Conservation (phyloP, 306 rosid species). For the Inga oerstediana region DNA sequence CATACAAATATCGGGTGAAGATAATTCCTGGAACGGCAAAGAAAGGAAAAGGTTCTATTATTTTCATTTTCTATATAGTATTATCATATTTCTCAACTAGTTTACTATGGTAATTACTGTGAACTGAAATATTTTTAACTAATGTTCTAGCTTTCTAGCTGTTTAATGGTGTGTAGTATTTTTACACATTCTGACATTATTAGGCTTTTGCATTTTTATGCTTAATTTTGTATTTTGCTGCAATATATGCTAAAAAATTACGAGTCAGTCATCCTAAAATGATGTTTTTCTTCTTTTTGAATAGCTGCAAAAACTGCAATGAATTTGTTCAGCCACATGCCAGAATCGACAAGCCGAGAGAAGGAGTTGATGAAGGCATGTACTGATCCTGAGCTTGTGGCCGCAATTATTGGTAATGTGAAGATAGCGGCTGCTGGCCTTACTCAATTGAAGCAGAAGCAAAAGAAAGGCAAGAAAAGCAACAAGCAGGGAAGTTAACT, state of each 20-base stretch:
- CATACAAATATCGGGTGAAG: constrained; percentile 92
- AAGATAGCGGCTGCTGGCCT: constrained; percentile 91
- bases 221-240: constrained; percentile 13
- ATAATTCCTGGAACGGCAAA: constrained; percentile 86
- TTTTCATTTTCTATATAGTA: constrained; percentile 3
- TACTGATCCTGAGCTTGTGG: constrained; percentile 89
- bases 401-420: constrained; percentile 84
- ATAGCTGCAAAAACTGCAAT: constrained; percentile 90
- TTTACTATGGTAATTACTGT: not conserved
- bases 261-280: constrained; percentile 16
- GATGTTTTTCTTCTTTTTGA: not conserved
- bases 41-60: constrained; percentile 83
- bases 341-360: constrained; percentile 81
- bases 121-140: not conserved
- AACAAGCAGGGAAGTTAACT: constrained; percentile 43
- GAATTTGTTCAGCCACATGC: constrained; percentile 94
- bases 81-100: constrained; percentile 26
- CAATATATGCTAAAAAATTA: not conserved
- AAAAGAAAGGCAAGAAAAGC: constrained; percentile 87
- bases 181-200: not conserved
- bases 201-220: not conserved
- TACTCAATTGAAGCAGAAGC: constrained; percentile 87
- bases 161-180: not conserved
- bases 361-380: constrained; percentile 97
- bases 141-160: not conserved